A percentile compares a stretch with the other conserved stretches of the same genome.
Evolutionary conservation across 108 stramenopile species (phyloP).

Genomic region (Nitzschia palea): DNA sequence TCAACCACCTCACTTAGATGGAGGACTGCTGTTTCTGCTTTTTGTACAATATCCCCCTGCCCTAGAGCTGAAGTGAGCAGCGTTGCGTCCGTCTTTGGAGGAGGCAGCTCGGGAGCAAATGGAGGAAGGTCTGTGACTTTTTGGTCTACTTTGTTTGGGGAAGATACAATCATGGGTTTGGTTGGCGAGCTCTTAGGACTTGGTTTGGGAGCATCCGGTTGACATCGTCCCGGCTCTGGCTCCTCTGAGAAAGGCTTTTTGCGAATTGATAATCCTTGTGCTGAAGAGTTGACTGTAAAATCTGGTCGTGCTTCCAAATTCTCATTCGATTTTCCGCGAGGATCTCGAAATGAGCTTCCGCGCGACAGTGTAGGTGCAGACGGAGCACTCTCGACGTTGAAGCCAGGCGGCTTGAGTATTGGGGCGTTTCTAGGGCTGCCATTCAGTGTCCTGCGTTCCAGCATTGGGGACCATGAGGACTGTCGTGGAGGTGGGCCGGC

Average conservation of each 20-base stretch:
- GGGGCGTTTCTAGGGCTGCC: not conserved
- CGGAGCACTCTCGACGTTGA: not conserved
- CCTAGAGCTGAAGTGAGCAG: constrained; percentile 20
- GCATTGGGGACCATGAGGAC: not conserved
- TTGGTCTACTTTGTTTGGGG: no score
- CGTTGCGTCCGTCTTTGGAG: no score
- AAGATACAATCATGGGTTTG: no score
- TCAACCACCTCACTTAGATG: constrained; percentile 30
- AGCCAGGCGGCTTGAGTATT: not conserved
- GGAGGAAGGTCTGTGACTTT: no score
- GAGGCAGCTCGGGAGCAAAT: constrained; percentile 8
- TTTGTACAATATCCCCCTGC: constrained; percentile 21
- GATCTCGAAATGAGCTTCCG: no score
- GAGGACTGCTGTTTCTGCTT: constrained; percentile 30
- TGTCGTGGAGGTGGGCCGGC: not conserved
- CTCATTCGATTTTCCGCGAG: not conserved
- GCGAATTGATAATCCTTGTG: no score
- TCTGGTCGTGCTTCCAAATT: not conserved
- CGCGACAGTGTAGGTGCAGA: no score
- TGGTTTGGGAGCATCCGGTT: not conserved
- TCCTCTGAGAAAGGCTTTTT: no score
- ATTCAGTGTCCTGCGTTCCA: not conserved
- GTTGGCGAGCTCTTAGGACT: no score
- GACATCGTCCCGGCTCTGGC: no score
- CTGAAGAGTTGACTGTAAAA: no score